phyloP scores from a whole-genome alignment of 2,329 filamentous ascomycete genomes.

The Cladosporium sphaerospermum region DNA sequence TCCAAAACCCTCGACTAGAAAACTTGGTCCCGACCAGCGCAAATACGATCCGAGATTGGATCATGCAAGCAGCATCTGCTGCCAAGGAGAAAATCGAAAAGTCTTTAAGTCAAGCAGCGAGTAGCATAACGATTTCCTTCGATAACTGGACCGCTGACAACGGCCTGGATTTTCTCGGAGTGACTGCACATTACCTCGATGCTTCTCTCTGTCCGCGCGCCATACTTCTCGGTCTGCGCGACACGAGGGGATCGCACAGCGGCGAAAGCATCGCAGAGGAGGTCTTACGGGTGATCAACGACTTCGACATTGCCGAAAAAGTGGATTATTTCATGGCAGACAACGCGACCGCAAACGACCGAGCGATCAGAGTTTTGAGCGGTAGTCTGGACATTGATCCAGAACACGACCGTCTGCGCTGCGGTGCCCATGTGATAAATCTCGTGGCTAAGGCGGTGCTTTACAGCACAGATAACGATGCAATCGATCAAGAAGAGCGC shows the following conservation, averaged over 20 bases:
- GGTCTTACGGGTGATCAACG: neutral
- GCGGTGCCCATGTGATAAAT: slow-evolving; percentile 15
- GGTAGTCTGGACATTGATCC: neutral
- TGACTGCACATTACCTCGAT: neutral
- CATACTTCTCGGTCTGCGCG: neutral
- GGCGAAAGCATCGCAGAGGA: neutral
- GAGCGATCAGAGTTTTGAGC: neutral
- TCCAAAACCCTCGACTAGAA: neutral
- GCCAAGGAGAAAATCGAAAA: neutral
- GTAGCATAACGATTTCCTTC: neutral
- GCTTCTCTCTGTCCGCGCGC: neutral
- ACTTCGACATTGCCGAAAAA: neutral
- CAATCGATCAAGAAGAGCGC: slow-evolving; percentile 1
- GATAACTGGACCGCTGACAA: neutral
- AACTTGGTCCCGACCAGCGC: neutral
- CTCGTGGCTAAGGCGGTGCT: slow-evolving; percentile 15
- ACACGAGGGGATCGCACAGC: neutral
- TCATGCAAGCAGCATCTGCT: neutral
- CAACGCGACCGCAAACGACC: slow-evolving; percentile 17
- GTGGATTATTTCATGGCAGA: slow-evolving; percentile 17
- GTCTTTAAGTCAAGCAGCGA: neutral
- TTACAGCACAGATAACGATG: slow-evolving; percentile 3
- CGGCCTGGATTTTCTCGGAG: neutral
- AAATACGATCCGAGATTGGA: neutral
- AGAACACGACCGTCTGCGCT: slow-evolving; percentile 11